phyloP scores from a whole-genome alignment of 371 early-diverging fungal genomes.

The Mucor saturninus region DNA sequence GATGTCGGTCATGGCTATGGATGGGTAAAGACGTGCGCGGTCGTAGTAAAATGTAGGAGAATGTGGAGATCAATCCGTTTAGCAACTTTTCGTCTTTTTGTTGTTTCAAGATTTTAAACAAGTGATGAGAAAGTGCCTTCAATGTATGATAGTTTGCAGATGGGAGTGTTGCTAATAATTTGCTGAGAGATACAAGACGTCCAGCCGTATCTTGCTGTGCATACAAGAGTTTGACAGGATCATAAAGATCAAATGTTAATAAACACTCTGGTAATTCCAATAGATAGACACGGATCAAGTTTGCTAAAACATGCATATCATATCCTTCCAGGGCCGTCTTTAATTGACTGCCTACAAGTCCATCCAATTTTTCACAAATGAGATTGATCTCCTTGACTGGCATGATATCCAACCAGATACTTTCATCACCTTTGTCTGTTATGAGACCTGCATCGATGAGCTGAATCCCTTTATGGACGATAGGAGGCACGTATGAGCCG shows the following conservation, averaged over 20 bases:
- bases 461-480: constrained; percentile 56
- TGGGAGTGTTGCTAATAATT: constrained; percentile 60
- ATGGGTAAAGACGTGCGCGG: constrained; percentile 42
- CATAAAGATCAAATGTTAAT: constrained; percentile 74
- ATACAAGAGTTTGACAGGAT: constrained; percentile 67
- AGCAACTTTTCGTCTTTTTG: background rate
- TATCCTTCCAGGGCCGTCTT: constrained; percentile 57
- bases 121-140: constrained; percentile 44
- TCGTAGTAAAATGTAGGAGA: constrained; percentile 55
- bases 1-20: constrained; percentile 58
- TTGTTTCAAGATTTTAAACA: constrained; percentile 27
- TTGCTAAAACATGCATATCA: constrained; percentile 62
- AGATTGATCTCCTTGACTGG: constrained; percentile 43
- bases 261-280: constrained; percentile 77
- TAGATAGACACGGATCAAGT: constrained; percentile 66
- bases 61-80: constrained; percentile 26
- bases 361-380: constrained; percentile 59
- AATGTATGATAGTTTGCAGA: constrained; percentile 60
- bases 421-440: constrained; percentile 41
- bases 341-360: constrained; percentile 50
- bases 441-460: constrained; percentile 40
- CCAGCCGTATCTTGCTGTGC: constrained; percentile 40
- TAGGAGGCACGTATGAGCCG: constrained; percentile 60
- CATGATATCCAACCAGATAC: constrained; percentile 54
- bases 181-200: constrained; percentile 51